Conservation (phyloP, 441 rosid genomes). For the Eutrema salsugineum region DNA sequence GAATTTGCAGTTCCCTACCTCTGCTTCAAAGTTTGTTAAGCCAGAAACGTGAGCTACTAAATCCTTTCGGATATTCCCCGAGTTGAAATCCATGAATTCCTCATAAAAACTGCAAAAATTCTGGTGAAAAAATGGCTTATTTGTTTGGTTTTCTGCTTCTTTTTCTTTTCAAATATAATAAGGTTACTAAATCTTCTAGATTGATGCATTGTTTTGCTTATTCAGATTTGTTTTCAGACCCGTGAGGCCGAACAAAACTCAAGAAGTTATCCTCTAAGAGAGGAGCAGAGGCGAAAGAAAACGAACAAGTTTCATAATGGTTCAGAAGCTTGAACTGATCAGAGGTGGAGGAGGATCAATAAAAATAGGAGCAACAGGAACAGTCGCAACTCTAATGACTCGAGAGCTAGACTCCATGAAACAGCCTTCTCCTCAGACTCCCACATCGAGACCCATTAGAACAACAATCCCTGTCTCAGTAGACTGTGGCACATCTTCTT, state of each 20-base stretch:
- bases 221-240: neutral
- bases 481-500: slow-evolving; percentile 41
- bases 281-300: slow-evolving; percentile 2
- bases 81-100: neutral
- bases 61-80: neutral
- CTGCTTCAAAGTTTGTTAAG: neutral
- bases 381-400: slow-evolving; percentile 71
- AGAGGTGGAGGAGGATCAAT: slow-evolving; percentile 82
- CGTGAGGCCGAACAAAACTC: neutral
- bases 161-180: neutral
- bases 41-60: neutral
- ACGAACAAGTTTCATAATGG: slow-evolving; percentile 36
- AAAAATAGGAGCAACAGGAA: slow-evolving; percentile 81
- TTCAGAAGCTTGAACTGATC: slow-evolving; percentile 68
- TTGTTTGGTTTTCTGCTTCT: neutral
- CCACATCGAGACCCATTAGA: slow-evolving; percentile 39
- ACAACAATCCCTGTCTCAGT: slow-evolving; percentile 49
- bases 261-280: neutral
- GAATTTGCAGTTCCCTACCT: neutral
- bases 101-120: neutral
- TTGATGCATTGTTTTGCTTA: neutral
- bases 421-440: slow-evolving; percentile 46
- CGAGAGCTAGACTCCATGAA: slow-evolving; percentile 65
- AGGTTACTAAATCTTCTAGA: neutral
- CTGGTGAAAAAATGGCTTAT: neutral